Evolutionary conservation across 2,329 filamentous ascomycete species (phyloP), one percentile per base, ranked within the genome.

Genomic region (Talaromyces sp.): DNA sequence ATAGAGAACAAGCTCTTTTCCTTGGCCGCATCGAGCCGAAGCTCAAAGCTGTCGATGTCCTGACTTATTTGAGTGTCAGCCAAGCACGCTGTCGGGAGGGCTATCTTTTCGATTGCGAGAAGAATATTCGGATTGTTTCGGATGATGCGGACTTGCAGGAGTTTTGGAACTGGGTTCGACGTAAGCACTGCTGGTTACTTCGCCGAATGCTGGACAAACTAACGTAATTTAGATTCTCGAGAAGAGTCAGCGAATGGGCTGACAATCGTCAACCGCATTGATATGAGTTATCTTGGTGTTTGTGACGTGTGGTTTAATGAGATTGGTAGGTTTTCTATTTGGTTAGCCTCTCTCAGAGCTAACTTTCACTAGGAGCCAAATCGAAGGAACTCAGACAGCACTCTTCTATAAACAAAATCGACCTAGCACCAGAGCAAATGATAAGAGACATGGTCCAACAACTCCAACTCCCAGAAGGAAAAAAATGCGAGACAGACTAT

Each of bases 211-310:
- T 57, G 9, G 41, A 11, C 1, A 52, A 27, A 52, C 69, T 70
- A 59, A 73, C 61, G 19, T n/a, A 10, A 10, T 13, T 22, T 66
- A 81, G 79, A 75, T 58, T 76, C 80, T 37, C 75, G 75, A 31
- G 68, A 68, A 14, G 74, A 78, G 57, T 79, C 80, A 43, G 69
- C 78, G 49, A 78, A 81, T 37, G 78, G 82, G 37, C 82, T 82
- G 8, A 87, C 89, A 84, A 79, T 86, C 11, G 78, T 83, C 27
- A 82, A 84, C 57, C 79, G 80, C 1, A 74, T 88, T 16, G 87
- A 89, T 70, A 73, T 89, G 61, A 87, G 85, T 69, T 89, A 86
- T 70, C 73, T 89, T 22, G 87, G 87, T 2, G 81, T 89, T 11
- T 80, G 80, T 66, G 82, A 81, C 45, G 80, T 89, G 14, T 89